phyloP scores from a whole-genome alignment of 169 alveolate species.

The Eimeria acervulina region DNA sequence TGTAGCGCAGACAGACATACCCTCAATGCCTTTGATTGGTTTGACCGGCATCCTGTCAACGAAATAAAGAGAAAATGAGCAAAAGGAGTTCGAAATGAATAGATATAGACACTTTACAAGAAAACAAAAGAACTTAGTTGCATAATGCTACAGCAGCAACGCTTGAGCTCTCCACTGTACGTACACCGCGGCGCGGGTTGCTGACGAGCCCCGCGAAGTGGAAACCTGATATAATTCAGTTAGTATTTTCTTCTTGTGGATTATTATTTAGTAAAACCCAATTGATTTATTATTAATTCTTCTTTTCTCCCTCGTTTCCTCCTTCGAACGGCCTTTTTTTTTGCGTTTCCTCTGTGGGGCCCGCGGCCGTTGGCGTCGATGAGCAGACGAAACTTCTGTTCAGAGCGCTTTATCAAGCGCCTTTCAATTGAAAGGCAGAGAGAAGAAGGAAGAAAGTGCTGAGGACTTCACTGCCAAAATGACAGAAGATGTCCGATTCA shows the following conservation, averaged over 20 bases:
- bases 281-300: neutral
- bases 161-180: neutral
- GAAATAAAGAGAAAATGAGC: neutral
- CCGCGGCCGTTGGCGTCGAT: neutral
- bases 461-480: neutral
- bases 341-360: neutral
- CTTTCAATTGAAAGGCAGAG: no score
- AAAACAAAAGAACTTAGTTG: neutral
- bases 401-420: neutral
- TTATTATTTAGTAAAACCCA: no score
- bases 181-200: constrained; percentile 6
- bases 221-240: neutral
- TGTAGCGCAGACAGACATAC: neutral
- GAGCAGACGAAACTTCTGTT: neutral
- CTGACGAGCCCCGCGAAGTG: constrained; percentile 21
- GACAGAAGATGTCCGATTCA: constrained; percentile 6
- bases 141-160: neutral
- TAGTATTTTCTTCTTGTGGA: neutral
- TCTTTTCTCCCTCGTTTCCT: neutral
- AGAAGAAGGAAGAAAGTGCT: neutral
- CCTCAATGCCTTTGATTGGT: constrained; percentile 24
- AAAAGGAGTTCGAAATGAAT: neutral
- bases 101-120: neutral
- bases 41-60: constrained; percentile 27
- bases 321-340: no score